Base-by-base conservation (phyloP, 208 protist genomes). In the Plasmodiophora brassicae region DNA sequence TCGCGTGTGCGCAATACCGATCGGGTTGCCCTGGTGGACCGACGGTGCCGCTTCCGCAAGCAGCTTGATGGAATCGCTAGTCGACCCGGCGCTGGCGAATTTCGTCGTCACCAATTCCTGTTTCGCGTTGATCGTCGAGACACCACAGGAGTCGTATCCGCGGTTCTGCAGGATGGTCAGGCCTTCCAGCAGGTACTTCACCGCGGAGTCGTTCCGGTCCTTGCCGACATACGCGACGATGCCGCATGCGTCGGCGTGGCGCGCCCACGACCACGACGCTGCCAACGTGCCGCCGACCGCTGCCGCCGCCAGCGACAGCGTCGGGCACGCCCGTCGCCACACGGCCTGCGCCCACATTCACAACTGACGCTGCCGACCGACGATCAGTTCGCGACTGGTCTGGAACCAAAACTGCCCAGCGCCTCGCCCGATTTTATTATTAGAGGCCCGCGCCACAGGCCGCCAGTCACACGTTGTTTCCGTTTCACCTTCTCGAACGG, bases 1-100 rank as follows among this genome's bases (percentile, higher is more conserved):
- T 84, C 93, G 87, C 10, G 93, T 94, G 87, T 93, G 93, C 32
- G 87, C 93, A 83, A 94, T 94, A 14, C 50, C 50, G 25, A 57
- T 25, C 25, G 50, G 50, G 25, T 57, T 57, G 25, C 50, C 50
- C 50, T 57, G 20, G 25, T 57, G 50, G 20, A 57, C 14, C 14
- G 50, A 25, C 14, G 50, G 50, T 57, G 50, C 50, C 14, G 50
- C 50, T 14, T 14, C 25, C 25, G 50, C 14, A 57, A 57, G 50
- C 25, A 57, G 25, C 25, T 57, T 57, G 50, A 57, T 57, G 50
- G 50, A 57, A 57, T 57, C 50, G 50, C 50, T 57, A 25, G 50
- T 57, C 14, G 50, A 57, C 14, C 25, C 50, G 50, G 50, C 50
- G 50, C 50, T 57, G 50, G 50, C 50, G 50, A 57, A 57, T 25